Base-by-base conservation (phyloP, 345 rosid genomes). In the Eutrema yunnanense region DNA sequence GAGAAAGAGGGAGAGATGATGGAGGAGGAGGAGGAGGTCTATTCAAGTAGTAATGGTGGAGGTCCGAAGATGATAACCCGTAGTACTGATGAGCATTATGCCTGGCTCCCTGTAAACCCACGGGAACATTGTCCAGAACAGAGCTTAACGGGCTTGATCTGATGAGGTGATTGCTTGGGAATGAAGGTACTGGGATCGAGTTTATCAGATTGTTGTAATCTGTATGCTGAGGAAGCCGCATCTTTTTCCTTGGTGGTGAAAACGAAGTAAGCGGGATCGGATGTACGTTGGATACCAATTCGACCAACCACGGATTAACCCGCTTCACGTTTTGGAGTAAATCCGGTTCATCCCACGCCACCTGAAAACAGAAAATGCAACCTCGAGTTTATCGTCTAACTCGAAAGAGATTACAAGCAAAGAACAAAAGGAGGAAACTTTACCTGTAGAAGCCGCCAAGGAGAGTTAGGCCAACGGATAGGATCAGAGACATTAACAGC, bases 101-200 rank as follows among this genome's bases (percentile, higher is more conserved):
- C 99, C 99, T 96, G 99, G 98, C 97, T 96, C 98, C 99, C 99
- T 96, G 99, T 87, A 96, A 86, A 85, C 98, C 94, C 85, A 87
- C 89, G 83, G 97, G 92, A 84, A 84, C 82, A 77, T 84, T 88
- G 73, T 88, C 91, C 54, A 88, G 81, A 78, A 87, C 76, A 79
- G 82, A 84, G 84, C 83, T 71, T 55, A 90, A 77, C 69, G 88
- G 88, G 80, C 85, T 90, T 87, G 84, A 78, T 36, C 81, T 72
- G 62, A 82, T 71, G 34, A 82, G 83, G 12, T 83, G 86, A 77
- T 85, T 90, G 81, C 85, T 67, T 29, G 92, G 78, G 73, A 86
- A 88, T 55, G 95, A 75, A 10, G 96, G 87, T 65, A 85, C 70
- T 8, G 89, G 83, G 63, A 92, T 67, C 19, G 85, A 90, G 50